phyloP scores from a whole-genome alignment of 305 asterid species.

The Solanum hybrid region DNA sequence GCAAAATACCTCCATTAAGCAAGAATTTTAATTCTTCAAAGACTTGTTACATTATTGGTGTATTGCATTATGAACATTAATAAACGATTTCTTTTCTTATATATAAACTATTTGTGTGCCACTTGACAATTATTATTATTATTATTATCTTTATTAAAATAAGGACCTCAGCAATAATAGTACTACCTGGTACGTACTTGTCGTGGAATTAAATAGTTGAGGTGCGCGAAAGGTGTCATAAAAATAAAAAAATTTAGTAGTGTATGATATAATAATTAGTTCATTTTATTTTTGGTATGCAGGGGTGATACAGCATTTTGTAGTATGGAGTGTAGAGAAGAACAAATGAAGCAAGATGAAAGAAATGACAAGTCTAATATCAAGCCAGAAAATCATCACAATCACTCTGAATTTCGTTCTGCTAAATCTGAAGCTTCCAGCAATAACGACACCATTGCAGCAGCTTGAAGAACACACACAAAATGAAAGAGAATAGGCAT shows the following conservation, averaged over 20 bases:
- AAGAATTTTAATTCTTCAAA: no score
- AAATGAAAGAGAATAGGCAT: not conserved
- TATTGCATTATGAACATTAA: not conserved
- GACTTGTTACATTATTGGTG: not conserved
- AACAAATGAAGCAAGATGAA: slow-evolving; percentile 36
- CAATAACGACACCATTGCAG: slow-evolving; percentile 17
- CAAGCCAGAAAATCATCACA: slow-evolving; percentile 15
- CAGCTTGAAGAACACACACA: slow-evolving; percentile 1
- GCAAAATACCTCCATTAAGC: not conserved
- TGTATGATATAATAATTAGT: not conserved
- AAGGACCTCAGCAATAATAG: not conserved
- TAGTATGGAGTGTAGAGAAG: slow-evolving; percentile 41
- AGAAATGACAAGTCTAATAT: slow-evolving; percentile 18
- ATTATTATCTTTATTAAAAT: not conserved
- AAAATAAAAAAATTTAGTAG: not conserved
- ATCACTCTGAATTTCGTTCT: slow-evolving; percentile 15
- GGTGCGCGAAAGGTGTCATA: no score
- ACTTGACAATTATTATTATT: not conserved
- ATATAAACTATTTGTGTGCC: not conserved
- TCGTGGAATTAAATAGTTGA: not conserved
- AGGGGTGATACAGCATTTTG: slow-evolving; percentile 46
- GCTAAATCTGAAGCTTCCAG: slow-evolving; percentile 20
- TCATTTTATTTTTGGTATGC: not conserved
- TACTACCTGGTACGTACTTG: no score
- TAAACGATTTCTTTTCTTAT: not conserved